phyloP scores from a whole-genome alignment of 2,329 filamentous ascomycete genomes.

The Fusarium succisae region DNA sequence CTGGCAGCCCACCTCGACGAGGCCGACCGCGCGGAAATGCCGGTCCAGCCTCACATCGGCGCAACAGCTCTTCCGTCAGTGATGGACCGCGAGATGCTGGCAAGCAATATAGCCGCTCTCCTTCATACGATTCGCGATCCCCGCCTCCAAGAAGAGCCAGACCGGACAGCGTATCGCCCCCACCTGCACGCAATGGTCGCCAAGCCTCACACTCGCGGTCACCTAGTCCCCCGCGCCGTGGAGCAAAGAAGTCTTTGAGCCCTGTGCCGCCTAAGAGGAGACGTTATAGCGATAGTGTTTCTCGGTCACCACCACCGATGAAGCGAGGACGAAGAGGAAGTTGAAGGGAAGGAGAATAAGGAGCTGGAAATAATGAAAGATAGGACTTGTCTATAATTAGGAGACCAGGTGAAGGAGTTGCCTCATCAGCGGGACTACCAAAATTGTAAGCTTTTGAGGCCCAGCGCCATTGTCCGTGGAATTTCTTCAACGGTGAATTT shows the following conservation, averaged over 20 bases:
- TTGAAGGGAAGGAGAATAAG: slow-evolving; percentile 14
- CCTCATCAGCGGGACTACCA: slow-evolving; percentile 36
- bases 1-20: slow-evolving; percentile 38
- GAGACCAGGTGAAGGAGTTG: slow-evolving; percentile 21
- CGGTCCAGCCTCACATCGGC: slow-evolving; percentile 29
- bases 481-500: neutral
- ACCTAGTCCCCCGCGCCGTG: slow-evolving; percentile 32
- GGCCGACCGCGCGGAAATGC: slow-evolving; percentile 35
- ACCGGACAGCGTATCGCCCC: slow-evolving; percentile 31
- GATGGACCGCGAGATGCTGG: slow-evolving; percentile 40
- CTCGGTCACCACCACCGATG: slow-evolving; percentile 45
- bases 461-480: neutral
- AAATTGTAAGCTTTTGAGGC: slow-evolving; percentile 37
- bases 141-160: slow-evolving; percentile 39
- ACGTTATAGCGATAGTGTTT: slow-evolving; percentile 46
- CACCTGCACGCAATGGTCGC: slow-evolving; percentile 32
- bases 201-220: slow-evolving; percentile 41
- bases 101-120: slow-evolving; percentile 42
- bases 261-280: slow-evolving; percentile 45
- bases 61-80: slow-evolving; percentile 50
- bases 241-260: slow-evolving; percentile 35
- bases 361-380: slow-evolving; percentile 18
- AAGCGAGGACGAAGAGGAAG: slow-evolving; percentile 46
- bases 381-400: slow-evolving; percentile 23
- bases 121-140: slow-evolving; percentile 46